These are phyloP conservation scores for Anisodus tanguticus DNA, from an alignment of 257 asterid genomes.

Conservation along the genomic window DNA sequence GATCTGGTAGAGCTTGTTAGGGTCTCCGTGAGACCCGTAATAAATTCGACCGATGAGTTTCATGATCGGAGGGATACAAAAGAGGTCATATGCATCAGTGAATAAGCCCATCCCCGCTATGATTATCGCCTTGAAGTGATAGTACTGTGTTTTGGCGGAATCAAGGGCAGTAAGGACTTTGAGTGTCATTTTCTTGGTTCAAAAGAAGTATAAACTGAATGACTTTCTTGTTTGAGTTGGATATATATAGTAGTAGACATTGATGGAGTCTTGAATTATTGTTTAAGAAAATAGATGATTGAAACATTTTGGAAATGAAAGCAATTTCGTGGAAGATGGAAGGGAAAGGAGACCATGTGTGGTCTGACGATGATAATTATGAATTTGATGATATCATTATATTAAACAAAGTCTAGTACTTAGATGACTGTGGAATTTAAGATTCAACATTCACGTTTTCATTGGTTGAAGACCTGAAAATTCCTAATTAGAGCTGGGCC, in stretches of 20 bases:
- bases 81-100: conserved; percentile 65
- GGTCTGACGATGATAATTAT: background rate
- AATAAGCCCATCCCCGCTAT: conserved; percentile 71
- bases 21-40: background rate
- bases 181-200: conserved; percentile 45
- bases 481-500: background rate
- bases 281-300: background rate
- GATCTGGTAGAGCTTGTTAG: conserved; percentile 22
- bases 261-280: background rate
- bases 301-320: background rate
- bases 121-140: conserved; percentile 62
- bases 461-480: background rate
- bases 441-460: background rate
- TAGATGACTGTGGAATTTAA: background rate
- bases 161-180: conserved; percentile 60
- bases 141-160: conserved; percentile 57
- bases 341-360: conserved; percentile 3
- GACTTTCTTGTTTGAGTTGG: background rate
- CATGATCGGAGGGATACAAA: conserved; percentile 64
- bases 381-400: background rate
- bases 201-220: background rate
- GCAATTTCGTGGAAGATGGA: conserved; percentile 24
- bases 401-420: background rate
- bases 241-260: background rate
- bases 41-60: conserved; percentile 55